Evolutionary conservation across 495 filamentous ascomycete species (phyloP).

Genomic region (Ramalina peruviana): DNA sequence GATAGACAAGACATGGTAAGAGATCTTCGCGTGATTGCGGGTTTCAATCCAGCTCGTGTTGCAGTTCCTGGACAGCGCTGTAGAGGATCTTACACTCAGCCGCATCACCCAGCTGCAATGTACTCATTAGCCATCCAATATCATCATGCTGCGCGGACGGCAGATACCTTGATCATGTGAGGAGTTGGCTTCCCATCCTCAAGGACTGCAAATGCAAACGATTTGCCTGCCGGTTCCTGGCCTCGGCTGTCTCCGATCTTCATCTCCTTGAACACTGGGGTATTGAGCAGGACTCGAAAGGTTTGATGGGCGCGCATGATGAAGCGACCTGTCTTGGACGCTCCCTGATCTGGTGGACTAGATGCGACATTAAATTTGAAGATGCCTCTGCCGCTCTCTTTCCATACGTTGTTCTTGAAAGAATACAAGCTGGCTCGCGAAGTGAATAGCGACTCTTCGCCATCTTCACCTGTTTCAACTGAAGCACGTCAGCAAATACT

Average conservation of each 20-base stretch:
- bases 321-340: constrained; percentile 45
- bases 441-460: constrained; percentile 40
- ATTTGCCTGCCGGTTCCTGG: constrained; percentile 35
- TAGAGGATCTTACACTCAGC: constrained; percentile 29
- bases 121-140: neutral
- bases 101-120: constrained; percentile 28
- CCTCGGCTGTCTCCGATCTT: constrained; percentile 46
- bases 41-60: constrained; percentile 14
- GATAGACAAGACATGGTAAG: too few relatives aligned
- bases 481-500: constrained; percentile 7
- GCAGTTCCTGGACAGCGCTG: constrained; percentile 23
- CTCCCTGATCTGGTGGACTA: constrained; percentile 25
- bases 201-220: constrained; percentile 47
- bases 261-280: constrained; percentile 58
- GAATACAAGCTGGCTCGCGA: constrained; percentile 64
- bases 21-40: neutral
- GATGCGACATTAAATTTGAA: constrained; percentile 71
- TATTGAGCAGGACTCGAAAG: constrained; percentile 76
- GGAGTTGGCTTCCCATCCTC: constrained; percentile 43
- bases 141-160: neutral
- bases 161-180: constrained; percentile 57
- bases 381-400: constrained; percentile 69
- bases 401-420: constrained; percentile 64
- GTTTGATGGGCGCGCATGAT: constrained; percentile 82
- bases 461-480: constrained; percentile 68